Conservation (phyloP, 352 stramenopile species). For the Phytophthora brassicae region DNA sequence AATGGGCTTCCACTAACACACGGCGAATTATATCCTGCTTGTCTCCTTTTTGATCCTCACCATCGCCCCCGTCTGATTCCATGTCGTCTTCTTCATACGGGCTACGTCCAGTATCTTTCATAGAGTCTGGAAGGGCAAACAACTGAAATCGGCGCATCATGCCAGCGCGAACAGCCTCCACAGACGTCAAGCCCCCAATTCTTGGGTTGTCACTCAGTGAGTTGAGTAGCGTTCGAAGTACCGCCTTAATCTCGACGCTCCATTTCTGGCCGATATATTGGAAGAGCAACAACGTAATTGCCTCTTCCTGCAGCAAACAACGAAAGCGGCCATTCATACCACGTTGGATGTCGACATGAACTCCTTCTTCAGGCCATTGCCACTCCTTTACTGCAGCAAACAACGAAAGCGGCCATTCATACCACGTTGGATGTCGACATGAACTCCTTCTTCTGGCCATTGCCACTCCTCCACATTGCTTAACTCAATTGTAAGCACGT, state of each 20-base stretch:
- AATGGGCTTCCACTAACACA: slow-evolving; percentile 40
- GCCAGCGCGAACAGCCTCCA: slow-evolving; percentile 15
- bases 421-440: slow-evolving; percentile 40
- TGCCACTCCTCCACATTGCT: slow-evolving; percentile 44
- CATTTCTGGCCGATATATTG: slow-evolving; percentile 46
- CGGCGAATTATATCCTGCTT: slow-evolving; percentile 50
- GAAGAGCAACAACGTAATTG: slow-evolving; percentile 48
- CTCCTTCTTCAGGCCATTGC: slow-evolving; percentile 34
- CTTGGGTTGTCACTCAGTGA: slow-evolving; percentile 14
- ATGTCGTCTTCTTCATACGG: slow-evolving; percentile 27
- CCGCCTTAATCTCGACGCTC: slow-evolving; percentile 26
- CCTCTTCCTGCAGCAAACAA: slow-evolving; percentile 46
- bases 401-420: slow-evolving; percentile 53
- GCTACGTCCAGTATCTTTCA: slow-evolving; percentile 11
- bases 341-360: slow-evolving; percentile 40
- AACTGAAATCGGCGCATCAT: slow-evolving; percentile 30
- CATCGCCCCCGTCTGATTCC: background rate
- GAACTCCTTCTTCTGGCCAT: slow-evolving; percentile 38
- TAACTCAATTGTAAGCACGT: slow-evolving; percentile 53
- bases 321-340: slow-evolving; percentile 51
- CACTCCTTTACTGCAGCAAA: slow-evolving; percentile 42
- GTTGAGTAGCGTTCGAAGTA: slow-evolving; percentile 29
- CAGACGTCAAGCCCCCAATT: slow-evolving; percentile 4
- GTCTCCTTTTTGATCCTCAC: slow-evolving; percentile 19
- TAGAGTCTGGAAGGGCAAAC: slow-evolving; percentile 25